These are phyloP conservation scores for Pseudotsuga menziesii DNA, from an alignment of 75 land plant genomes.

Conservation along the genomic window DNA sequence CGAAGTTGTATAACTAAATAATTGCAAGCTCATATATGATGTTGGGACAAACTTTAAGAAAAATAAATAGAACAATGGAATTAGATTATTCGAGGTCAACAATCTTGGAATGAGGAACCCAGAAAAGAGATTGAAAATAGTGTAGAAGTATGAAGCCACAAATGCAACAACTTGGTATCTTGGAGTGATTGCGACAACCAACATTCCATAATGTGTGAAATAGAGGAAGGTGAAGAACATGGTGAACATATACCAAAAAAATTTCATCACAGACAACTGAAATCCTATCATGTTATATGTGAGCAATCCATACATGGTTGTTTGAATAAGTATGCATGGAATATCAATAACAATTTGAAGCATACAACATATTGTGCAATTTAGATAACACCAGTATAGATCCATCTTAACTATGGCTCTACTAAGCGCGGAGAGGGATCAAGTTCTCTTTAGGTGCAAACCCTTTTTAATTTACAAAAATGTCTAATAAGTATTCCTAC, in stretches of 20 bases:
- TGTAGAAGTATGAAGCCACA: conserved; percentile 51
- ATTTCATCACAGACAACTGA: conserved; percentile 41
- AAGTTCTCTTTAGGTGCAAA: too few species aligned
- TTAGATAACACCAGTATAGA: background rate
- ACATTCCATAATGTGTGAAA: conserved; percentile 79
- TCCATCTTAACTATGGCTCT: too few species aligned
- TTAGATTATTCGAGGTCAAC: conserved; percentile 22
- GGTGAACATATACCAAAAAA: conserved; percentile 60
- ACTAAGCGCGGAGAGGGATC: too few species aligned
- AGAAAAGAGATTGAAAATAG: conserved; percentile 74
- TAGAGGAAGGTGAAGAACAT: conserved; percentile 58
- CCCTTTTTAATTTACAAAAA: too few species aligned
- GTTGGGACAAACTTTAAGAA: background rate
- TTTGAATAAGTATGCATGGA: conserved; percentile 57
- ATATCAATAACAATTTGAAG: conserved; percentile 67
- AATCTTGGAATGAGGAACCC: conserved; percentile 71
- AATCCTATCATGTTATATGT: conserved; percentile 71
- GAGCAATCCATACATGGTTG: conserved; percentile 40
- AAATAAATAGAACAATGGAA: background rate
- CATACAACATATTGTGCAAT: background rate
- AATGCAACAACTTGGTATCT: conserved; percentile 60
- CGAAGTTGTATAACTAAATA: background rate
- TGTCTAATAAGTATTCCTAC: too few species aligned
- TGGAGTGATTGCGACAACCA: conserved; percentile 79
- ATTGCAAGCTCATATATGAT: background rate